Evolutionary conservation across 2,329 filamentous ascomycete genomes (phyloP), one percentile per base, ranked within the genome.

Genomic region (Aspergillus jensenii): DNA sequence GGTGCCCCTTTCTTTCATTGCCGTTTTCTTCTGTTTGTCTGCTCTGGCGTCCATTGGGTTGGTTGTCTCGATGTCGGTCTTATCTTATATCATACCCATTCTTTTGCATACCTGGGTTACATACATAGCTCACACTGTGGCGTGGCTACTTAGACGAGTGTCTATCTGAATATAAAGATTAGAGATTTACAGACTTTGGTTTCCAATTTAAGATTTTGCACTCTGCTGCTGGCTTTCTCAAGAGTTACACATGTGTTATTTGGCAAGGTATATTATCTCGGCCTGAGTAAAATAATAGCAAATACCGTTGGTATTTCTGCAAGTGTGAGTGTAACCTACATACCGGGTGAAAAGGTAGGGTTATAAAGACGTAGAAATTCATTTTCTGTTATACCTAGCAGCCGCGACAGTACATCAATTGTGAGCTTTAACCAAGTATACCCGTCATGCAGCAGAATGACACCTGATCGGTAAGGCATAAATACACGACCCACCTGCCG

Each of bases 91-190:
- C 60, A 64, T 65, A 59, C 56, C 61, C 63, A 56, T 61, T 59
- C 46, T 62, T 62, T 56, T 58, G 59, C 63, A 62, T 65, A 56
- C 44, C 39, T 44, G 56, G 54, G 50, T 49, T 65, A 62, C 50
- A 48, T 59, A 60, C 52, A 59, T 59, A 40, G 53, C 43, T 59
- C 52, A 49, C 14, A 27, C 33, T 40, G 35, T 27, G 59, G 54
- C 56, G 50, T 52, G 52, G 39, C 51, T 51, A 46, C 27, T 51
- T 35, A 50, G 46, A 58, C 31, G 27, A 54, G 14, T 54, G 31
- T 53, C 25, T 56, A 46, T 59, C 48, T 55, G 31, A 54, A 37
- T 37, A 41, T 56, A 58, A 45, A 54, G 19, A 43, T 27, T 39
- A 35, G 51, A 40, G 17, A 48, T 21, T 37, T n/a, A 9, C 40